Base-by-base conservation (phyloP, 192 early-diverging fungal species). In the Backusella sp. region DNA sequence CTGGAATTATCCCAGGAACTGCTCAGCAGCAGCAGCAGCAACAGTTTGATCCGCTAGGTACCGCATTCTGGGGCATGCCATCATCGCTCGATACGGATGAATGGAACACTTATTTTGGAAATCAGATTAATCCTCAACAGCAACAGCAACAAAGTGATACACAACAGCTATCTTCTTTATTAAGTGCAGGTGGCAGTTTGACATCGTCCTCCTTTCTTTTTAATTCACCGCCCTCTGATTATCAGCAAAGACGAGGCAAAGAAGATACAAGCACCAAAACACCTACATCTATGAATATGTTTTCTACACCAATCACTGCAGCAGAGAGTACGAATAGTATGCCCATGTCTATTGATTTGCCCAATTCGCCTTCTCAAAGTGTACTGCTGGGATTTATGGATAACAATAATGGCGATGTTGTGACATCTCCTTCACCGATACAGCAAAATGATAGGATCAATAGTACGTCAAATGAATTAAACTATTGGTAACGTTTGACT, bases 31-130 rank as follows among this genome's bases (percentile, higher is more conserved):
- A 46, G 6, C n/a, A n/a, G n/a, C 65, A 59, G 19, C 66, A 59
- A 30, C 66, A 70, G n/a, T 80, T 52, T 35, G 75, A 80, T 72
- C 56, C 69, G 14, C 26, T 72, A 4, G 75, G 74, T 19, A 72
- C 79, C 6, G 52, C 72, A 14, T 73, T 80, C 23, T 77, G 76
- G 79, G 66, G 70, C 2, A 73, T 73, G 70, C 70, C 79, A 14
- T 52, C 73, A 1, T 72, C 79, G 3, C 23, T 73, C 14, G 76
- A 76, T 68, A 73, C 67, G n/a, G 76, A 80, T 35, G 78, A 80
- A 72, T 80, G 78, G 78, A 80, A 72, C 30, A 30, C 44, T 0
- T 80, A 80, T 66, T 44, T 80, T 26, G 73, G 56, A 28, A 62
- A 62, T 62, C 56, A 62, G 23, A 4, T 62, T 14, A 62, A 62